phyloP scores from a whole-genome alignment of 2,329 filamentous ascomycete genomes.

The Pestalotiopsis sp. region DNA sequence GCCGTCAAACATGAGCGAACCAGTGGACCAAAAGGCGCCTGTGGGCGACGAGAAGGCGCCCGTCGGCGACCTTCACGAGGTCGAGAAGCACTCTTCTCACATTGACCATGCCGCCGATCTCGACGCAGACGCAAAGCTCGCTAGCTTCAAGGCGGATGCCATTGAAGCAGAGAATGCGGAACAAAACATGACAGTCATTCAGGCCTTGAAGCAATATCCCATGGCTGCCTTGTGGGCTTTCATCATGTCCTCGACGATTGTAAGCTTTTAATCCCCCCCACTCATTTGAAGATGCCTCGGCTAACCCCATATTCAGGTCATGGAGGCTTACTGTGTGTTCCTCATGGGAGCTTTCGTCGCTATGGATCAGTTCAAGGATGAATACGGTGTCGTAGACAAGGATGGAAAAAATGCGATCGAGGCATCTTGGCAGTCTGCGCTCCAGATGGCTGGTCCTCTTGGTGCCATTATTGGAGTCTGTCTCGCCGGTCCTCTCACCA shows the following conservation, averaged over 20 bases:
- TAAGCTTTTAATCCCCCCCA: constrained; percentile 30
- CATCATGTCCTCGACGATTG: constrained; percentile 41
- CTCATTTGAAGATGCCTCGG: background rate
- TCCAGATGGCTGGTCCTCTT: constrained; percentile 56
- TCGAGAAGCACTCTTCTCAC: background rate
- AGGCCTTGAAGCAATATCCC: constrained; percentile 36
- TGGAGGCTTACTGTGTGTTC: constrained; percentile 68
- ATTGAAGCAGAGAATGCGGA: constrained; percentile 56
- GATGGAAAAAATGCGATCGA: constrained; percentile 40
- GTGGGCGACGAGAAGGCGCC: no score
- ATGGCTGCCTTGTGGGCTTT: constrained; percentile 42
- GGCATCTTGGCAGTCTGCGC: constrained; percentile 59
- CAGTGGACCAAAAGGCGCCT: no score
- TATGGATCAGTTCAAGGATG: constrained; percentile 43
- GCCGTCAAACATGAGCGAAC: no score
- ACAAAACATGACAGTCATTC: constrained; percentile 35
- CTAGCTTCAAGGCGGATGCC: constrained; percentile 53
- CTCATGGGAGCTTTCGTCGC: constrained; percentile 63
- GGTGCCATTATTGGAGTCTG: constrained; percentile 64
- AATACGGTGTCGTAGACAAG: constrained; percentile 46
- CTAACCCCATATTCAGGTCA: constrained; percentile 48
- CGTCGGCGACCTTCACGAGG: no score
- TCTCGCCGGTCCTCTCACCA: constrained; percentile 63
- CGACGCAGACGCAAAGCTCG: constrained; percentile 39
- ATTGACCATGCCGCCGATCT: constrained; percentile 11